Base-by-base conservation (phyloP, 2,329 filamentous ascomycete species). In the Pestalotiopsis sp. region DNA sequence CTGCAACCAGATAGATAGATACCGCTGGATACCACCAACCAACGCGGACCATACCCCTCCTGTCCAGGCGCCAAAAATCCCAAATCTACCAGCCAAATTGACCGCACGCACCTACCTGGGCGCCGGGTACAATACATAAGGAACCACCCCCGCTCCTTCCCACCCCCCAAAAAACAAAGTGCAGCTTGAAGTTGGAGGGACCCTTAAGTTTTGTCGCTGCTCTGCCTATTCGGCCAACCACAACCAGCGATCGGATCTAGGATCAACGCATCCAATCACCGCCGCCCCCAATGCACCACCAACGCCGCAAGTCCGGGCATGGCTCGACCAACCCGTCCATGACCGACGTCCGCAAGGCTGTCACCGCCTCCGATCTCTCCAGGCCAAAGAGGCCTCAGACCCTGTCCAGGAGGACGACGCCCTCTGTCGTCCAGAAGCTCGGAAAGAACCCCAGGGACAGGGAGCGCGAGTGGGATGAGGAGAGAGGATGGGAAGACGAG, bases 231-330 rank as follows among this genome's bases (percentile, higher is more conserved):
- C 30, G 38, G 68, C 69, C 67, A 70, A 69, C 69, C 68, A 72
- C 62, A 58, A 65, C 63, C 63, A 63, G 57, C 56, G 66, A 30
- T 68, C 70, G 40, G 65, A 64, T 65, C 56, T 63, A 66, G 40
- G 59, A 44, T 67, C 57, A 64, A 64, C 66, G 58, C 68, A 64
- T 71, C 64, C 73, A 75, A 72, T 74, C 67, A 71, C 65, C 68
- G 22, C 72, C 63, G 67, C 61, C 67, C 71, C 68, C 76, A 72
- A 88, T 89, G 86, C 85, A 87, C 77, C 86, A 89, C 76, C 82
- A 81, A 68, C 84, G 86, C 73, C 83, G 84, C 75, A 87, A 83
- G 78, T 88, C 87, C 59, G 86, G 86, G 69, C 84, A 86, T 78
- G 80, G 77, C 73, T 82, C 83, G 69, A 80, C 81, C 68, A 86